Evolutionary conservation across 1,284 basidiomycete species (phyloP).

Genomic region (Pascua guehoae): DNA sequence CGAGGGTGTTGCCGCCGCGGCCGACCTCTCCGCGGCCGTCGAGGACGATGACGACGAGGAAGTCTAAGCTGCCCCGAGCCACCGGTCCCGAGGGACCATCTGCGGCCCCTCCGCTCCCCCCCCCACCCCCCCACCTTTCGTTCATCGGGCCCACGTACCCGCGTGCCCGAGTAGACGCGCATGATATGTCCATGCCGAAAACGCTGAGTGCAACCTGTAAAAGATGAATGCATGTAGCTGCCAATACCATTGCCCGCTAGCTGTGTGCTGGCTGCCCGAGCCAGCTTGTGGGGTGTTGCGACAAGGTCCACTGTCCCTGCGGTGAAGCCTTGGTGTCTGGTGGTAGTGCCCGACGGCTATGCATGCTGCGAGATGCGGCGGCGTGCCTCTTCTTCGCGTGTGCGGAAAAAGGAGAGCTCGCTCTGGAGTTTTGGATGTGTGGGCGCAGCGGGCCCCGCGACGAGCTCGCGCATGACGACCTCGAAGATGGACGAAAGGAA

Average conservation of each 20-base stretch:
- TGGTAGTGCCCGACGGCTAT: not conserved
- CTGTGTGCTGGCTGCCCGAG: no score
- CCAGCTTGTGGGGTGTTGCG: no score
- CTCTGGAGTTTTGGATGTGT: slow-evolving; percentile 59
- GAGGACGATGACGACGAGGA: slow-evolving; percentile 32
- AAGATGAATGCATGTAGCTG: not conserved
- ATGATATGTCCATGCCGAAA: no score
- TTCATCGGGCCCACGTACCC: no score
- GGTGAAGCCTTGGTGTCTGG: not conserved
- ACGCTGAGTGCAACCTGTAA: not conserved
- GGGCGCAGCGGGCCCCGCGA: slow-evolving; percentile 53
- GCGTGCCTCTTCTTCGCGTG: slow-evolving; percentile 59
- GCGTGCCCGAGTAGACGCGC: no score
- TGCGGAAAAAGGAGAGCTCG: slow-evolving; percentile 60
- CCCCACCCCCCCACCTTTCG: no score
- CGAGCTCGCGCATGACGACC: slow-evolving; percentile 68
- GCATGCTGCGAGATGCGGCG: slow-evolving; percentile 39
- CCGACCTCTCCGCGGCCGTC: slow-evolving; percentile 4
- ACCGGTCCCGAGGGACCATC: not conserved
- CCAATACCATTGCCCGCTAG: no score
- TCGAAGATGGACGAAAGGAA: slow-evolving; percentile 72
- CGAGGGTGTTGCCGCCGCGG: slow-evolving; percentile 22
- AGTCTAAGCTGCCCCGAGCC: slow-evolving; percentile 18
- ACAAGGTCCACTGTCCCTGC: no score
- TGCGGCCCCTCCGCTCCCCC: no score